phyloP scores from a whole-genome alignment of 306 rosid genomes.

The Cucurbita pepo region DNA sequence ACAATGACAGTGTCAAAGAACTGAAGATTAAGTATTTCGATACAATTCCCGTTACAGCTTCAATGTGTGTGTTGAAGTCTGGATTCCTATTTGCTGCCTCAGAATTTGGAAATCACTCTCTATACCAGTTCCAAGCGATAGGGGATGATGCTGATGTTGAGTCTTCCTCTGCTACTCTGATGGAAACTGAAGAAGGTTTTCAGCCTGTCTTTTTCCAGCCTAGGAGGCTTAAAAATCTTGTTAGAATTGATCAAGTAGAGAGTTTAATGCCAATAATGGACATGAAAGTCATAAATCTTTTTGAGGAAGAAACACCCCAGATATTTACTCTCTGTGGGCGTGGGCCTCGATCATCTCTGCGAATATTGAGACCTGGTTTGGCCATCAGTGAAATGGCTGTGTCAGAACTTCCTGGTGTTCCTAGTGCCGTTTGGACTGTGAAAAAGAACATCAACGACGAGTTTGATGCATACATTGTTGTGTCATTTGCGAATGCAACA shows the following conservation, averaged over 20 bases:
- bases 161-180: conserved; percentile 65
- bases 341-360: conserved; percentile 90
- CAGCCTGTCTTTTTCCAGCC: conserved; percentile 89
- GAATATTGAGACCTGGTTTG: conserved; percentile 88
- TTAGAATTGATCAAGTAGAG: conserved; percentile 88
- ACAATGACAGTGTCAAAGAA: conserved; percentile 58
- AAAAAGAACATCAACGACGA: conserved; percentile 81
- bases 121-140: conserved; percentile 74
- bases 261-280: conserved; percentile 90
- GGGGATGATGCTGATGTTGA: conserved; percentile 93
- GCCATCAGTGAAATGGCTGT: conserved; percentile 99
- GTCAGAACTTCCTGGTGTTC: conserved; percentile 88
- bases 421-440: conserved; percentile 97
- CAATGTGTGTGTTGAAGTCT: conserved; percentile 88
- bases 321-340: conserved; percentile 90
- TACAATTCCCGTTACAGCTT: conserved; percentile 79
- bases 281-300: conserved; percentile 76
- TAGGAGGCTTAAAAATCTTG: conserved; percentile 73
- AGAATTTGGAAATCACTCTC: conserved; percentile 80
- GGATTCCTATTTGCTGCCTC: conserved; percentile 89
- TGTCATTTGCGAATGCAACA: conserved; percentile 83
- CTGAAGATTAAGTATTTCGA: conserved; percentile 83
- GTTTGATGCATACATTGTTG: conserved; percentile 92
- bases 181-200: conserved; percentile 89
- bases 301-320: conserved; percentile 95